Evolutionary conservation across 2,329 filamentous ascomycete genomes (phyloP).

Genomic region (Talaromyces piceae): DNA sequence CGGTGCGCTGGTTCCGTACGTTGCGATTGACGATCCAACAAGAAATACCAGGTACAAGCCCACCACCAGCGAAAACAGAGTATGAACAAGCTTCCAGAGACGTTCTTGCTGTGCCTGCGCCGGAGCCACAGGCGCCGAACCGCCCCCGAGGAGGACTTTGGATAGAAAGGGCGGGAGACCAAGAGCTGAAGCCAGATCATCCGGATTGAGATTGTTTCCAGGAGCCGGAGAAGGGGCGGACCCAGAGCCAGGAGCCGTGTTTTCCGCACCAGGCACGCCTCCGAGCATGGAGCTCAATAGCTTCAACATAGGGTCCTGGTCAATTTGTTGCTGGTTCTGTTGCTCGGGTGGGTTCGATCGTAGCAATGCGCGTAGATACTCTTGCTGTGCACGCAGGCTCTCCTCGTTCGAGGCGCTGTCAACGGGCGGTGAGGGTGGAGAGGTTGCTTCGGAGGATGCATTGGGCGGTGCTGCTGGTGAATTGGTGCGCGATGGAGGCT

Average conservation of each 20-base stretch:
- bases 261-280: conserved; percentile 17
- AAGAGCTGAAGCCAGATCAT: conserved; percentile 35
- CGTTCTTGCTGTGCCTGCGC: conserved; percentile 27
- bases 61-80: conserved; percentile 49
- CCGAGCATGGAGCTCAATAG: conserved; percentile 30
- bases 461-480: conserved; percentile 17
- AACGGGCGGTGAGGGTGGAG: conserved; percentile 10
- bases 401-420: conserved; percentile 26
- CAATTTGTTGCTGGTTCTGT: conserved; percentile 11
- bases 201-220: conserved; percentile 15
- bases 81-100: conserved; percentile 53
- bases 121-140: conserved; percentile 30
- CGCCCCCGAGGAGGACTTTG: conserved; percentile 30
- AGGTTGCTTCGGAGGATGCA: conserved; percentile 21
- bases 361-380: conserved; percentile 18
- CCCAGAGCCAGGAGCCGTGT: conserved; percentile 11
- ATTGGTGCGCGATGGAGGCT: conserved; percentile 13
- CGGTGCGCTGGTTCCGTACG: conserved; percentile 34
- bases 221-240: conserved; percentile 5
- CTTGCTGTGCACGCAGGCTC: conserved; percentile 20
- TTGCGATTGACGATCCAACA: conserved; percentile 28
- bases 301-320: conserved; percentile 31
- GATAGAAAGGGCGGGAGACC: conserved; percentile 34
- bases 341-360: conserved; percentile 17
- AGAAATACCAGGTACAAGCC: conserved; percentile 45